These are phyloP conservation scores for Termitomyces sp. DNA, from an alignment of 768 basidiomycete genomes.

Conservation along the genomic window DNA sequence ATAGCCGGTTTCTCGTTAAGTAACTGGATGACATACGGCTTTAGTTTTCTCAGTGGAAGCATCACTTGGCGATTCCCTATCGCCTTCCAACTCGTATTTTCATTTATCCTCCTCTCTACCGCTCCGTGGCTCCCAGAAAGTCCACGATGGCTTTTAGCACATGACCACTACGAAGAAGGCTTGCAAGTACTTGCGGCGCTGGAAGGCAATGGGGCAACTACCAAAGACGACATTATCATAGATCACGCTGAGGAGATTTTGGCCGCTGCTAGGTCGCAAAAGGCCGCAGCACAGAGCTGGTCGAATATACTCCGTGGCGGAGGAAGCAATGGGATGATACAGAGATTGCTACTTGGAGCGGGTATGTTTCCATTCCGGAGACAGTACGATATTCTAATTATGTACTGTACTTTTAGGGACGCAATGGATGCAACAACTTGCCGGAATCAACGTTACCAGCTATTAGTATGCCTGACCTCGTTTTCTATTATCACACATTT, in stretches of 20 bases:
- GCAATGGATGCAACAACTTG: slow-evolving; percentile 49
- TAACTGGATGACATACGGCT: slow-evolving; percentile 52
- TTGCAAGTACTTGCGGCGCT: slow-evolving; percentile 36
- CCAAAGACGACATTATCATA: slow-evolving; percentile 31
- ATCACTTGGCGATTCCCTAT: slow-evolving; percentile 47
- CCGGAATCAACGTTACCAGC: slow-evolving; percentile 48
- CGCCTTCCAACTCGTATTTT: slow-evolving; percentile 45
- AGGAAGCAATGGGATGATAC: slow-evolving; percentile 42
- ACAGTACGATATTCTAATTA: neutral
- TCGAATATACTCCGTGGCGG: slow-evolving; percentile 33
- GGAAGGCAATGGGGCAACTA: slow-evolving; percentile 31
- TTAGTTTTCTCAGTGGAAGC: slow-evolving; percentile 39
- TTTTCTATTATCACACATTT: neutral
- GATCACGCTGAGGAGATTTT: slow-evolving; percentile 36
- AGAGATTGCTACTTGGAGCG: slow-evolving; percentile 36
- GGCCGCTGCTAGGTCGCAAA: slow-evolving; percentile 39
- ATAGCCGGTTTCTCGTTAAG: slow-evolving; percentile 46
- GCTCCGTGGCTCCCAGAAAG: slow-evolving; percentile 46
- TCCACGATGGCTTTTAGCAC: slow-evolving; percentile 45
- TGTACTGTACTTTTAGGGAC: slow-evolving; percentile 25
- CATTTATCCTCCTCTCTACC: slow-evolving; percentile 36
- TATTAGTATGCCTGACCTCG: slow-evolving; percentile 34
- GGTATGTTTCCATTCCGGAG: slow-evolving; percentile 19
- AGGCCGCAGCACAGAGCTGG: slow-evolving; percentile 36
- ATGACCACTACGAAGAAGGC: slow-evolving; percentile 37